These are phyloP conservation scores for Saussurea involucrata DNA, from an alignment of 129 eudicot species.

Conservation along the genomic window DNA sequence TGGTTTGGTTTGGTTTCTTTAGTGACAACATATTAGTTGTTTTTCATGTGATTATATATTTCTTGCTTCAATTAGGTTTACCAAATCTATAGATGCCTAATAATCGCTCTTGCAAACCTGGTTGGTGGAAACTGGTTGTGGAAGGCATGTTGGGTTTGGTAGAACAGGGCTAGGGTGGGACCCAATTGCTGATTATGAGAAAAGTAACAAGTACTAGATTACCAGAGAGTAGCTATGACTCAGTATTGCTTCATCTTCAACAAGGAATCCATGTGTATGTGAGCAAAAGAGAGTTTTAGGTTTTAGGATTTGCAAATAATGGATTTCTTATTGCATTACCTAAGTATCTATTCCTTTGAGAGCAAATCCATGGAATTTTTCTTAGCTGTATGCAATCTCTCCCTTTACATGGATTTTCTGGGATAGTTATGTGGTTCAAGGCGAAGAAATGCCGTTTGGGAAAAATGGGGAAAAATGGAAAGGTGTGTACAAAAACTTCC, in stretches of 20 bases:
- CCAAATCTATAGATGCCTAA: no score
- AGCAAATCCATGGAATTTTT: background rate
- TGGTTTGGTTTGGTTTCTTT: background rate
- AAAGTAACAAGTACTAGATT: background rate
- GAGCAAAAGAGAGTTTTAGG: background rate
- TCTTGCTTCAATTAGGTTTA: background rate
- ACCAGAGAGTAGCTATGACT: background rate
- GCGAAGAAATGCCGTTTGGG: background rate
- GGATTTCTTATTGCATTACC: background rate
- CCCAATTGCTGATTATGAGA: background rate
- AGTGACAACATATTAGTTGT: background rate
- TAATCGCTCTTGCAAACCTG: background rate
- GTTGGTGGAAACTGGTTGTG: background rate
- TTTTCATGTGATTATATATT: no score
- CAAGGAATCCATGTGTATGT: background rate
- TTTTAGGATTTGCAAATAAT: background rate
- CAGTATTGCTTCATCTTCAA: background rate
- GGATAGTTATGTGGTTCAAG: background rate
- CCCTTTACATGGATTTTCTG: background rate
- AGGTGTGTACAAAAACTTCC: background rate
- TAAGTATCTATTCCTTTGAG: background rate
- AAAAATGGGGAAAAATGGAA: no score
- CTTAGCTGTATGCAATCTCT: background rate
- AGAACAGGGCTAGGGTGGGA: background rate
- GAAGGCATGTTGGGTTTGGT: background rate